A percentile compares a stretch with the other conserved stretches of the same genome.
These are phyloP conservation scores for Tilletia indica DNA, from an alignment of 1,284 basidiomycete genomes.

Conservation along the genomic window DNA sequence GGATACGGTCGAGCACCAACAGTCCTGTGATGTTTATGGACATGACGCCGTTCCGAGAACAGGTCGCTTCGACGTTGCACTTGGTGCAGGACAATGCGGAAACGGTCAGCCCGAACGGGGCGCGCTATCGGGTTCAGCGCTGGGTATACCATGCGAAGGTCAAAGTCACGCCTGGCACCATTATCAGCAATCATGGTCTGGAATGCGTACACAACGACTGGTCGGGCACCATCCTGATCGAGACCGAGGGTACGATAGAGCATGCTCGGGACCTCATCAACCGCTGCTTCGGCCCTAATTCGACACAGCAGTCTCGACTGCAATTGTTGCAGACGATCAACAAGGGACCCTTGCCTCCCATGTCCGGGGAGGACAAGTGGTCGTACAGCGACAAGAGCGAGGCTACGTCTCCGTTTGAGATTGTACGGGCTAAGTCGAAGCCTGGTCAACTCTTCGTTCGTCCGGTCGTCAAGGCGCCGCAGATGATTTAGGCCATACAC, in stretches of 20 bases:
- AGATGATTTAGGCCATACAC: not conserved
- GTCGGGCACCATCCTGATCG: conserved; percentile 42
- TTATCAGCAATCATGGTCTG: conserved; percentile 36
- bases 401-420: conserved; percentile 5
- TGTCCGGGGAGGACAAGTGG: conserved; percentile 4
- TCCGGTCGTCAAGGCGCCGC: conserved; percentile 2
- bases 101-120: conserved; percentile 52
- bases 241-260: conserved; percentile 52
- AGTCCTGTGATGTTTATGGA: conserved; percentile 52
- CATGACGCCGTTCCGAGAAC: conserved; percentile 51
- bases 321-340: not conserved
- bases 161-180: conserved; percentile 35
- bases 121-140: conserved; percentile 54
- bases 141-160: conserved; percentile 57
- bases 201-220: conserved; percentile 34
- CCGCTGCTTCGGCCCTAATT: conserved; percentile 27
- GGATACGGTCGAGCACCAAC: conserved; percentile 44
- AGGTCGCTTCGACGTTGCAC: conserved; percentile 52
- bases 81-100: conserved; percentile 57
- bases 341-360: not conserved
- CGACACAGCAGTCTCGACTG: not conserved
- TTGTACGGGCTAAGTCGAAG: conserved; percentile 11
- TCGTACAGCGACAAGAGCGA: not conserved
- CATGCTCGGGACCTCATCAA: conserved; percentile 45
- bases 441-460: not conserved